phyloP scores from a whole-genome alignment of 2,329 filamentous ascomycete genomes.

The Sclerotinia borealis region DNA sequence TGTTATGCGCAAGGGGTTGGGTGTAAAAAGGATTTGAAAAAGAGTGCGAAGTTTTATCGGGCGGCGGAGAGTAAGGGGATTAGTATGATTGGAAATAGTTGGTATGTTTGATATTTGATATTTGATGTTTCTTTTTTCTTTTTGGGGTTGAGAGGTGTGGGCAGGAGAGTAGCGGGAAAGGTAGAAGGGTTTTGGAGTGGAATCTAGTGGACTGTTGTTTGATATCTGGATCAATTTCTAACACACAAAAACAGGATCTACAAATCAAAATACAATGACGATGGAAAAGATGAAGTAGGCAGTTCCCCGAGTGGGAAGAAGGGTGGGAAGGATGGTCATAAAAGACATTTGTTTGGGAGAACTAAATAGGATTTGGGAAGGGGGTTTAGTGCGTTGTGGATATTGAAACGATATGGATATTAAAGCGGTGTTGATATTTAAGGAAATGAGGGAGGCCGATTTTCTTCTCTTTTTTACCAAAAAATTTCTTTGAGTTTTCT shows the following conservation, averaged over 20 bases:
- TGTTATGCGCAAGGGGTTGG: conserved; percentile 93
- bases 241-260: conserved; percentile 70
- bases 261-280: conserved; percentile 85
- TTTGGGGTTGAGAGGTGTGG: not conserved
- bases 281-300: conserved; percentile 35
- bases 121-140: conserved; percentile 24
- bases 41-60: conserved; percentile 85
- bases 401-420: too few relatives aligned
- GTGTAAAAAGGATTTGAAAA: conserved; percentile 93
- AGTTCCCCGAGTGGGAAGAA: conserved; percentile 20
- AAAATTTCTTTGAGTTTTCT: not conserved
- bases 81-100: conserved; percentile 97
- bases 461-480: too few relatives aligned
- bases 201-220: not conserved
- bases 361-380: conserved; percentile 17
- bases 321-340: conserved; percentile 62
- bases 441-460: not conserved
- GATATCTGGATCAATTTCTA: too few relatives aligned
- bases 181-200: not conserved
- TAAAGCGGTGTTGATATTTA: not conserved
- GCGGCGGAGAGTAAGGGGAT: conserved; percentile 88
- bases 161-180: not conserved
- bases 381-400: not conserved
- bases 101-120: conserved; percentile 62
- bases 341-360: conserved; percentile 65